Base-by-base conservation (phyloP, 2,329 filamentous ascomycete species). In the Penicillium sp. region DNA sequence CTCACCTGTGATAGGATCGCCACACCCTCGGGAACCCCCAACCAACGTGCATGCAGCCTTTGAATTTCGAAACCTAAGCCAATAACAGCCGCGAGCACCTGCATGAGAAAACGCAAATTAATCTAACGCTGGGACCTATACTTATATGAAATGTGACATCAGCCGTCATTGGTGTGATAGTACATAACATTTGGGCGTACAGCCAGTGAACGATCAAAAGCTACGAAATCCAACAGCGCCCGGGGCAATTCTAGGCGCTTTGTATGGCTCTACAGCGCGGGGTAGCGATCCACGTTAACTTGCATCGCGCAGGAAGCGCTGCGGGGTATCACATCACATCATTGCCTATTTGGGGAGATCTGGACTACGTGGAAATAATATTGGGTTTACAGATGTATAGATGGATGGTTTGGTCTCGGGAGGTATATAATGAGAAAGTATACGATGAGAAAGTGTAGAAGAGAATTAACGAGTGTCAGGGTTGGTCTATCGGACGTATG, bases 401-500 rank as follows among this genome's bases (percentile, higher is more conserved):
- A 1, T 8, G 24, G 24, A 1, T 8, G 24, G 24, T 4, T 16
- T 18, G 34, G 18, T 14, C 16, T 55, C 6, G 22, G 24, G 6
- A 29, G 8, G 9, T 29, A 29, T 10, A 40, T 2, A n/a, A n/a
- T 5, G 24, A 24, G 24, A 26, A 26, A 26, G 50, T 35, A 40
- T 44, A 51, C 32, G 18, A 38, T 34, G 31, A 38, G 24, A 43
- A 54, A 32, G 38, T 50, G n/a, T n/a, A n/a, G n/a, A n/a, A n/a
- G n/a, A n/a, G n/a, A n/a, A 44, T 40, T 46, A 55, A 55, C 39
- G 53, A 55, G 40, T 22, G 48, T 53, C 14, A 11, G 18, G 43
- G 35, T 51, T 62, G 37, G 53, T 50, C 48, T 61, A 62, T 66
- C 61, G 61, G 50, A 59, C 55, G 55, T 50, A 53, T 53, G 55